Conservation (phyloP, 2,329 filamentous ascomycete genomes). For the Cadophora malorum region DNA sequence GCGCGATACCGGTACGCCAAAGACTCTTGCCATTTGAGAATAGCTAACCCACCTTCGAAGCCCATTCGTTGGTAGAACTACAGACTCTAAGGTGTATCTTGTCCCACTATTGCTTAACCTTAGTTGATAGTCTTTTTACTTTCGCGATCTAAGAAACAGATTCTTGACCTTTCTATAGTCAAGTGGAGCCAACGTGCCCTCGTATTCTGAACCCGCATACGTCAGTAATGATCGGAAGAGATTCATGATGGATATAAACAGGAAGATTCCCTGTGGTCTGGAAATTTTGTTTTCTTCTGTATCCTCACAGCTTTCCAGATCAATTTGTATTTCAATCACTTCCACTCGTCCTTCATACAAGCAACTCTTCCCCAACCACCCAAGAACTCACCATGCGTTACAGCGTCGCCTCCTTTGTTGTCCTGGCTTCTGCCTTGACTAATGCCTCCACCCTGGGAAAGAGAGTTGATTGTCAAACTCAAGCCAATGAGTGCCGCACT, state of each 20-base stretch:
- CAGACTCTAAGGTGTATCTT: neutral
- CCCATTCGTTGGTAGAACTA: neutral
- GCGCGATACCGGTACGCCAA: neutral
- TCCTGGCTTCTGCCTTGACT: constrained; percentile 12
- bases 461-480: constrained; percentile 8
- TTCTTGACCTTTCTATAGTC: neutral
- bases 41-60: neutral
- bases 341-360: neutral
- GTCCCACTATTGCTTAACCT: neutral
- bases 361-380: neutral
- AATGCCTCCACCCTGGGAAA: neutral
- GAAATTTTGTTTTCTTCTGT: neutral
- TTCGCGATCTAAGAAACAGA: neutral
- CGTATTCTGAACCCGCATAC: neutral
- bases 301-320: neutral
- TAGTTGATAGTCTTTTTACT: neutral
- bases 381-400: constrained; percentile 14
- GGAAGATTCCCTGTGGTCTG: neutral
- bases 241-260: neutral
- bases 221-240: neutral
- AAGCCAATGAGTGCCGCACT: constrained; percentile 20
- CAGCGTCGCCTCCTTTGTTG: neutral
- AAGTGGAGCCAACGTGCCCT: neutral
- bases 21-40: neutral
- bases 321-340: neutral